Conservation (phyloP, 495 filamentous ascomycete genomes). For the Tuber calosporum region DNA sequence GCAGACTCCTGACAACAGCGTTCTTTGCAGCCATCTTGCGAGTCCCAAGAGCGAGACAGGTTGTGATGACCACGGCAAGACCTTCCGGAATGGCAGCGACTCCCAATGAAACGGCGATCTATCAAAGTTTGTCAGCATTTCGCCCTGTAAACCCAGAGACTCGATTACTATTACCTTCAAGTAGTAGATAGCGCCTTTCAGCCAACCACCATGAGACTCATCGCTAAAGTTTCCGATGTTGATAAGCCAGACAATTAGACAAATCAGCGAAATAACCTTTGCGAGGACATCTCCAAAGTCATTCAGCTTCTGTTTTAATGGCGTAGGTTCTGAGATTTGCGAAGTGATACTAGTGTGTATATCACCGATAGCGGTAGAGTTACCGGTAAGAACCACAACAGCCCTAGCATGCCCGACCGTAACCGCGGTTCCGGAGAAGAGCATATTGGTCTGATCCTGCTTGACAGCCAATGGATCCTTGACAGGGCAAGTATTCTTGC, state of each 20-base stretch:
- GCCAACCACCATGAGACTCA: slow-evolving; percentile 84
- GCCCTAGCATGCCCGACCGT: slow-evolving; percentile 91
- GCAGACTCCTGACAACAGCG: slow-evolving; percentile 88
- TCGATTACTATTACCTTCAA: slow-evolving; percentile 56
- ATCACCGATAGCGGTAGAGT: slow-evolving; percentile 90
- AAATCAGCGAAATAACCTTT: slow-evolving; percentile 97
- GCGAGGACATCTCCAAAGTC: slow-evolving; percentile 95
- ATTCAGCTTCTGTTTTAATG: slow-evolving; percentile 96
- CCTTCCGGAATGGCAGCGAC: slow-evolving; percentile 98
- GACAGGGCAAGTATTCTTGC: slow-evolving; percentile 66
- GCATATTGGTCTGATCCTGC: slow-evolving; percentile 95
- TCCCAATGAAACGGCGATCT: slow-evolving; percentile 94
- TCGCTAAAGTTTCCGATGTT: slow-evolving; percentile 97
- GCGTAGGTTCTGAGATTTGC: slow-evolving; percentile 96
- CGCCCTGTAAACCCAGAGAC: not conserved
- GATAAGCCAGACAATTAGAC: slow-evolving; percentile 93
- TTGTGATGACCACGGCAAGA: slow-evolving; percentile 94
- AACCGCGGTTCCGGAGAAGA: slow-evolving; percentile 97
- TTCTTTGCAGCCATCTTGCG: slow-evolving; percentile 98
- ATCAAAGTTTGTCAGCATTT: slow-evolving; percentile 8
- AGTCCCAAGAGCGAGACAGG: slow-evolving; percentile 88
- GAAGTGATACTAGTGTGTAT: slow-evolving; percentile 98
- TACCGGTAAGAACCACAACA: slow-evolving; percentile 83
- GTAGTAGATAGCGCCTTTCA: slow-evolving; percentile 98
- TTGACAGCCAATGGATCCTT: slow-evolving; percentile 81